phyloP scores from a whole-genome alignment of 2,329 filamentous ascomycete genomes.

The Fusarium sp. region DNA sequence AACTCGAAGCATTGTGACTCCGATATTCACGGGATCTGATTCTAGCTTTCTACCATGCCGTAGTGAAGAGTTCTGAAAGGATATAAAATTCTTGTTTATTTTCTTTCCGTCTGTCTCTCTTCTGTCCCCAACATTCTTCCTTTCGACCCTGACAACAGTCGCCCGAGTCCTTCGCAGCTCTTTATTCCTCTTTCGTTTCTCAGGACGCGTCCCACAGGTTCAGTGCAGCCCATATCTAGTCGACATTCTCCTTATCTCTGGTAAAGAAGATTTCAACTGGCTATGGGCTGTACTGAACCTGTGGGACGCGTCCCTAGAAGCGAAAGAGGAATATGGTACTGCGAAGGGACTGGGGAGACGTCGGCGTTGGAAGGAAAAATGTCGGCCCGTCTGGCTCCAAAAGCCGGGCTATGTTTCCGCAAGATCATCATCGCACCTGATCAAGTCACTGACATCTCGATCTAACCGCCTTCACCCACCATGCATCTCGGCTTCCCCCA shows the following conservation, averaged over 20 bases:
- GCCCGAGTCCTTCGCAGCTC: neutral
- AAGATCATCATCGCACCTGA: neutral
- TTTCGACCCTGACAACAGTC: no score
- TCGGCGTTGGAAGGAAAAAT: neutral
- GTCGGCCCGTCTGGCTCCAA: neutral
- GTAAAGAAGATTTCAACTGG: no score
- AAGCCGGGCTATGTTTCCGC: no score
- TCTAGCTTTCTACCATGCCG: neutral
- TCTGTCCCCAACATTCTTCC: neutral
- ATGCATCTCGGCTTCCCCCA: neutral
- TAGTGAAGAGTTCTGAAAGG: accelerated
- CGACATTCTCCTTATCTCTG: no score
- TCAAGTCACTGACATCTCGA: neutral
- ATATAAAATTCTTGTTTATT: no score
- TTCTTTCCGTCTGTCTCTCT: neutral
- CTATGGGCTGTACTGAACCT: neutral
- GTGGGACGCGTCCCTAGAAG: neutral
- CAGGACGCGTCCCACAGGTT: neutral
- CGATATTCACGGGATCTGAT: no score
- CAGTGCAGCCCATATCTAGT: no score
- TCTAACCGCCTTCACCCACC: neutral
- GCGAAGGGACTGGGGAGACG: neutral
- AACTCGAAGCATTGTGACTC: no score
- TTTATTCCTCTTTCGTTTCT: neutral
- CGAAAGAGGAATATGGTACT: neutral